phyloP scores from a whole-genome alignment of 164 flowering plant genomes.

The Sedum album region DNA sequence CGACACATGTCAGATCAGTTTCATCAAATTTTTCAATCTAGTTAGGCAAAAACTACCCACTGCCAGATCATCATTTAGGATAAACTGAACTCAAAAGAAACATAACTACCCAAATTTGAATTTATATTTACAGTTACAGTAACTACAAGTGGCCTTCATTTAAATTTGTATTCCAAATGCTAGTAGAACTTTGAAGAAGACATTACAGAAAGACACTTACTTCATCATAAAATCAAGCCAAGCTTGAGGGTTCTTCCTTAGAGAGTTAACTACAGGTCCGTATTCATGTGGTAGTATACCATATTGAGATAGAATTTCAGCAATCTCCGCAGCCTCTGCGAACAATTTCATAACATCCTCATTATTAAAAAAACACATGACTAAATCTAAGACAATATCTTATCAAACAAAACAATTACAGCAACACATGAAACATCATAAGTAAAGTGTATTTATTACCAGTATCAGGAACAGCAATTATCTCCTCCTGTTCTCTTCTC shows the following conservation, averaged over 20 bases:
- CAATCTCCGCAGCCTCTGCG: too few relatives aligned
- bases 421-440: too few relatives aligned
- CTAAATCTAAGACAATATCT: background rate
- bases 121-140: background rate
- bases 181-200: background rate
- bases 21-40: too few relatives aligned
- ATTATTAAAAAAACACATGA: background rate
- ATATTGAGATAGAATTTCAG: conserved; percentile 59
- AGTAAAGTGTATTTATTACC: conserved; percentile 23
- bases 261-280: conserved; percentile 57
- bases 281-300: conserved; percentile 74
- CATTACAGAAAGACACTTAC: conserved; percentile 25
- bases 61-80: too few relatives aligned
- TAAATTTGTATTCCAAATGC: background rate
- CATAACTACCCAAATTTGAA: too few relatives aligned
- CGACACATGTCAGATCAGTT: too few relatives aligned
- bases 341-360: background rate
- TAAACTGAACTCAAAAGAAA: too few relatives aligned
- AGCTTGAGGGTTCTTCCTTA: conserved; percentile 68
- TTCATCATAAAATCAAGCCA: conserved; percentile 97
- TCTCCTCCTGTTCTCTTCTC: conserved; percentile 84
- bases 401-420: too few relatives aligned
- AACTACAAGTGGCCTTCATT: too few relatives aligned
- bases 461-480: too few relatives aligned
- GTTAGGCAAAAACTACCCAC: too few relatives aligned